A percentile compares a stretch with the other conserved stretches of the same genome.
Conservation (phyloP, 2,329 filamentous ascomycete species). For the Trichoderma sp. region DNA sequence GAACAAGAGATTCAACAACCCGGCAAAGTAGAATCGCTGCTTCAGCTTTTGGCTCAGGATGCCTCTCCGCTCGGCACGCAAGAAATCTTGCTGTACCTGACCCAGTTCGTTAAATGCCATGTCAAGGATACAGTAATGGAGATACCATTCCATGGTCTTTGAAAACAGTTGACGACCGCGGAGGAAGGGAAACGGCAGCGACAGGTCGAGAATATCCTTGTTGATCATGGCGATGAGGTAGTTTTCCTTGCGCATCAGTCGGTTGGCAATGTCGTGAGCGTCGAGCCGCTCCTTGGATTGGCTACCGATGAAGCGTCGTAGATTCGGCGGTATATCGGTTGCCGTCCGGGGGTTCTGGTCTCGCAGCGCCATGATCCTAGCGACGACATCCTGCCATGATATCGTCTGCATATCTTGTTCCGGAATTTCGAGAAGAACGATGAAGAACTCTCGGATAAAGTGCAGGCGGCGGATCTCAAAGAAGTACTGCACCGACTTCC, state of each 20-base stretch:
- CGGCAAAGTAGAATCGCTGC: conserved; percentile 78
- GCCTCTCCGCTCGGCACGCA: conserved; percentile 79
- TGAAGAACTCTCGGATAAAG: conserved; percentile 83
- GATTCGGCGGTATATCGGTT: conserved; percentile 53
- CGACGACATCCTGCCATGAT: conserved; percentile 90
- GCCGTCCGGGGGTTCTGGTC: conserved; percentile 85
- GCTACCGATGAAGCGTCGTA: conserved; percentile 67
- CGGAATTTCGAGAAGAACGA: conserved; percentile 78
- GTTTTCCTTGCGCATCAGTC: conserved; percentile 94
- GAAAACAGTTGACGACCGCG: conserved; percentile 82
- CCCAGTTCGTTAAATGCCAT: conserved; percentile 90
- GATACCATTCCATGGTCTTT: conserved; percentile 85
- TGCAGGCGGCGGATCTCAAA: conserved; percentile 72
- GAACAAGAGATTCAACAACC: conserved; percentile 81
- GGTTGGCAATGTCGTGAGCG: conserved; percentile 95
- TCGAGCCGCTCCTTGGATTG: conserved; percentile 94
- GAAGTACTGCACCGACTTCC: conserved; percentile 73
- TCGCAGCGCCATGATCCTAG: conserved; percentile 78
- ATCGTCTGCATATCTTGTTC: conserved; percentile 88
- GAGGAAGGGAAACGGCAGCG: conserved; percentile 81
- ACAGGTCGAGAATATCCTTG: conserved; percentile 89
- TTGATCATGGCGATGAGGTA: conserved; percentile 97
- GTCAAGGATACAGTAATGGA: conserved; percentile 87
- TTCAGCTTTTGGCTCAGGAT: conserved; percentile 77
- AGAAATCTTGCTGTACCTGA: conserved; percentile 81